Base-by-base conservation (phyloP, 148 eudicot genomes). In the Talinum fruticosum region DNA sequence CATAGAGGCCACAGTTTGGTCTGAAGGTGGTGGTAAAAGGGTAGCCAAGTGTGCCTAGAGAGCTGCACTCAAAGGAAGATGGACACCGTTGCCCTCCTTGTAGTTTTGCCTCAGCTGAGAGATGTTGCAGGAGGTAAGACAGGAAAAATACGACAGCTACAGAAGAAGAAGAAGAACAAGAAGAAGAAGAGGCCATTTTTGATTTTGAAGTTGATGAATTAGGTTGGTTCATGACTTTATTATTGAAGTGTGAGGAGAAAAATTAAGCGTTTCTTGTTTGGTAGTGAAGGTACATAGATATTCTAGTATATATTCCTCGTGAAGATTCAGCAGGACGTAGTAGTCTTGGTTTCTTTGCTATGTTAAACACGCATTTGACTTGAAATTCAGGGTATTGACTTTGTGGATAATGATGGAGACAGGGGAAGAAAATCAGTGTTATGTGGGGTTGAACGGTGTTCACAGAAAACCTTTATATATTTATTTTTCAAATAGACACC, bases 291-390 rank as follows among this genome's bases (percentile, higher is more conserved):
- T 18, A 54, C 2, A 2, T 51, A 41, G 8, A 23, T 62, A 29
- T 28, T 62, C 64, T 24, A 62, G 33, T 13, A 62, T 2, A 28
- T 10, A 26, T 62, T 62, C 15, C 37, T 49, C 62, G 33, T 6
- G 32, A 62, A n/a, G 64, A 16, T 36, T 29, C 51, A 57, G 29
- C n/a, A 21, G 28, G 7, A 35, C 13, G 54, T 23, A 70, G 47
- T 57, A 38, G 16, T 59, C 18, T 61, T 44, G 68, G 35, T 78
- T 72, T 45, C 70, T 10, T 57, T 16, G 74, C n/a, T 53, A 41
- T 68, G 75, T 59, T 74, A 13, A 41, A 82, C 78, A 82, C 81
- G 81, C 79, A 45, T 44, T 82, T 82, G 84, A 82, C 79, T 78
- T 59, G 66, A 74, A 69, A 74, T 37, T 28, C 30, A 62, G 66